Percentiles rank a stretch among this genome's conserved stretches.
Conservation (phyloP, 768 basidiomycete genomes). For the Podaxis mareebaensis region DNA sequence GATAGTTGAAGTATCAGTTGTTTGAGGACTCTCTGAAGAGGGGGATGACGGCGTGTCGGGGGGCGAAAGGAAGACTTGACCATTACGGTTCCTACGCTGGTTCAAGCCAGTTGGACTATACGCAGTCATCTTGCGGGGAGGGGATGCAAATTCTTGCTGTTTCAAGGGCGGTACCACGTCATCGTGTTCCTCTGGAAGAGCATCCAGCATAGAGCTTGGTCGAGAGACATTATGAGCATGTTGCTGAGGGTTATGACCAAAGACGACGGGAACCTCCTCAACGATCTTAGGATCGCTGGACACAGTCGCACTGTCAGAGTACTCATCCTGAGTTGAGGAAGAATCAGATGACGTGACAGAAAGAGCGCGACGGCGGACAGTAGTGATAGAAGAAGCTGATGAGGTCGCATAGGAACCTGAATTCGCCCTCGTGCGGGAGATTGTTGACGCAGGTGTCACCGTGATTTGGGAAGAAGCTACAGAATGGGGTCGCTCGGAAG, state of each 20-base stretch:
- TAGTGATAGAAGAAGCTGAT: constrained; percentile 4
- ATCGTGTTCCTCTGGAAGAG: constrained; percentile 49
- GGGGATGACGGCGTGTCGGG: constrained; percentile 4
- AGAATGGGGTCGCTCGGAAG: constrained; percentile 13
- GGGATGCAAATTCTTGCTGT: constrained; percentile 18
- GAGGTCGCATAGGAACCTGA: constrained; percentile 3
- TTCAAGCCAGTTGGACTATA: constrained; percentile 12
- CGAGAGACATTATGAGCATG: constrained; percentile 28
- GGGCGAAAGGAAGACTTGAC: constrained; percentile 26
- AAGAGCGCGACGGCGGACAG: constrained; percentile 33
- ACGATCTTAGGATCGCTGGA: constrained; percentile 34
- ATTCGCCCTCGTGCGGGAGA: neutral
- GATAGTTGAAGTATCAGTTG: neutral
- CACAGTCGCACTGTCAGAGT: constrained; percentile 30
- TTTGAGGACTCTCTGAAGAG: neutral
- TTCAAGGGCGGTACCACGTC: constrained; percentile 21
- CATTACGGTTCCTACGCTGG: constrained; percentile 29
- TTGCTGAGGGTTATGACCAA: constrained; percentile 43
- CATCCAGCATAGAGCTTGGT: constrained; percentile 38
- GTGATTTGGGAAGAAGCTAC: constrained; percentile 21
- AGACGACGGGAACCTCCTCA: constrained; percentile 41
- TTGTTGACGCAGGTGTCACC: constrained; percentile 12
- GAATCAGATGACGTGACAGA: constrained; percentile 46
- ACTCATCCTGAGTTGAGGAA: constrained; percentile 38
- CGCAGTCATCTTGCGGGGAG: constrained; percentile 19